Conservation (phyloP, 2,329 filamentous ascomycete species). For the Fusarium liriodendri region DNA sequence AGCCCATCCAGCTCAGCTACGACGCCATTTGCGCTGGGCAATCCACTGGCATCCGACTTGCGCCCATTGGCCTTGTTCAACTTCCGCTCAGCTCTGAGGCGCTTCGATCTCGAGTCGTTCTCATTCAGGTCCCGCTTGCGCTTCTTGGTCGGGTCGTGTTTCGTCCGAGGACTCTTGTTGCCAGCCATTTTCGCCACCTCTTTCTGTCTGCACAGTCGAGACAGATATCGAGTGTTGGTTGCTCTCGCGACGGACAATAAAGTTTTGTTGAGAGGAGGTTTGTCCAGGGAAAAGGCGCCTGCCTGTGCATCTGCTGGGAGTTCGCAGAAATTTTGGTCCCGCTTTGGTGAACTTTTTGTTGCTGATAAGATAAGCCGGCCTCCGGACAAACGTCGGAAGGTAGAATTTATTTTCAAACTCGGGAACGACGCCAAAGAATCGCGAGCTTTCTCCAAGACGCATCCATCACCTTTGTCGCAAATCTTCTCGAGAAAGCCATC, state of each 20-base stretch:
- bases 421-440: constrained; percentile 25
- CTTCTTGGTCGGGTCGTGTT: constrained; percentile 57
- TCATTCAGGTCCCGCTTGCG: constrained; percentile 60
- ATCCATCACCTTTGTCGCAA: constrained; percentile 39
- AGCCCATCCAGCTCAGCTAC: constrained; percentile 30
- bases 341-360: constrained; percentile 52
- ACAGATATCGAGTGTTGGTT: constrained; percentile 25
- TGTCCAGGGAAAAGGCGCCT: constrained; percentile 31
- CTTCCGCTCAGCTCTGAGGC: constrained; percentile 50
- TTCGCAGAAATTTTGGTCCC: constrained; percentile 55
- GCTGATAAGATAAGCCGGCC: constrained; percentile 54
- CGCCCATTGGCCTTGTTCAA: constrained; percentile 44
- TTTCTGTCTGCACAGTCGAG: constrained; percentile 10
- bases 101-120: constrained; percentile 54
- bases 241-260: constrained; percentile 29
- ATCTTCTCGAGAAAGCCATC: constrained; percentile 18
- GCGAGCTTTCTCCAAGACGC: constrained; percentile 32
- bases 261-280: constrained; percentile 15
- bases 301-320: constrained; percentile 27
- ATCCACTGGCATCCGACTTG: constrained; percentile 19
- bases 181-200: constrained; percentile 49
- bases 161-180: constrained; percentile 45
- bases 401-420: constrained; percentile 43
- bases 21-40: constrained; percentile 16
- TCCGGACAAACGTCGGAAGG: constrained; percentile 47